Base-by-base conservation (phyloP, 169 alveolate genomes). In the Fabrea salina region DNA sequence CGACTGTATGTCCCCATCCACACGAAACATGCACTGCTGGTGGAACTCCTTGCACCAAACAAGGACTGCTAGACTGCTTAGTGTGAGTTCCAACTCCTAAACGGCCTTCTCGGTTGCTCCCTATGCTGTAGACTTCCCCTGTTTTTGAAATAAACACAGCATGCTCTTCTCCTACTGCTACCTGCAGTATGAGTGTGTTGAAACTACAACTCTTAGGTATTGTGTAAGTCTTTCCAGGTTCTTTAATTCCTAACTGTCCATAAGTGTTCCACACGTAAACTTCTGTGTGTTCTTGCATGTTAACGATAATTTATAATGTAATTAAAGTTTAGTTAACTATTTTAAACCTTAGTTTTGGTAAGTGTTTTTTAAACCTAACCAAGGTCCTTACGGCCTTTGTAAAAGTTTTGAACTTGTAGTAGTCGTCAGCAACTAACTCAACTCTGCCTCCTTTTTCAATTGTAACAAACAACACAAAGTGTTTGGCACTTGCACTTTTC, bases 1-100 rank as follows among this genome's bases (percentile, higher is more conserved):
- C 90, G 0, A 79, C 44, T 40, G 94, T 83, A 61, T 89, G 94
- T 22, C 54, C 40, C 49, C 59, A 41, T 35, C 94, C 94, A 54
- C 91, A 88, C 7, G 88, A 71, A 4, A 85, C 83, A 16, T 41
- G 56, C 1, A 16, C 11, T 61, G 50, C 8, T n/a, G 74, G 51
- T 25, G 27, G 37, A 1, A 49, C 40, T 25, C 76, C 53, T 67
- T 80, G 85, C 41, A 87, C 92, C 44, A 83, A 57, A 39, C 88
- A 83, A 8, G 92, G 92, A 30, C 82, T 79, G 35, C 79, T 70
- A 5, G 80, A 75, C 0, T 43, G 44, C 5, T 80, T 35, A 4
- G 80, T 30, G 33, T 43, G 16, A 19, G 80, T 85, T 16, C 82
- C 86, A 4, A 87, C 58, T 27, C 93, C 93, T 13, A 87, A 39